A percentile compares a stretch with the other conserved stretches of the same genome.
Conservation (phyloP, 1,139 yeast species). For the Maudiozyma humilis region DNA sequence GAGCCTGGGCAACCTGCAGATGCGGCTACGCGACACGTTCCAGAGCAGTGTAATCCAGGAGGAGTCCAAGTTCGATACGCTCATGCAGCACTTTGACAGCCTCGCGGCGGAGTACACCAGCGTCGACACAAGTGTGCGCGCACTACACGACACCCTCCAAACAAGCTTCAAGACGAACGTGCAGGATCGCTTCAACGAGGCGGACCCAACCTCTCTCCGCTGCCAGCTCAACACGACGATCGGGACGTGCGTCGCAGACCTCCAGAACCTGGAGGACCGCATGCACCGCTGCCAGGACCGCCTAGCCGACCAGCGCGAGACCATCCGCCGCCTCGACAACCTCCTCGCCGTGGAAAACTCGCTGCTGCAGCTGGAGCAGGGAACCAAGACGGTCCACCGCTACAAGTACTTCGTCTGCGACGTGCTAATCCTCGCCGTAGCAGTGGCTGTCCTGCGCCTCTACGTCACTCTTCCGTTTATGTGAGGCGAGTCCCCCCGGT, state of each 20-base stretch:
- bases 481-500: background rate
- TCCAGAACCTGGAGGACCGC: conserved; percentile 14
- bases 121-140: conserved; percentile 7
- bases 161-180: conserved; percentile 10
- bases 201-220: conserved; percentile 13
- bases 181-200: conserved; percentile 10
- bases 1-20: background rate
- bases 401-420: conserved; percentile 22
- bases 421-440: background rate
- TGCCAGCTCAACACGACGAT: conserved; percentile 10
- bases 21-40: background rate
- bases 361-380: conserved; percentile 15
- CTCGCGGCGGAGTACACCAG: conserved; percentile 7
- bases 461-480: background rate
- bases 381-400: conserved; percentile 16
- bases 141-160: conserved; percentile 7
- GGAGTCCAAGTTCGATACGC: conserved; percentile 8
- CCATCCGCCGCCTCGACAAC: conserved; percentile 43
- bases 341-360: conserved; percentile 18
- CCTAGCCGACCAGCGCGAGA: conserved; percentile 63
- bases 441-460: background rate
- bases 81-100: conserved; percentile 9
- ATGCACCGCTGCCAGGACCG: conserved; percentile 12
- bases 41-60: conserved; percentile 1
- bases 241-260: conserved; percentile 8